phyloP scores from a whole-genome alignment of 306 rosid genomes.

The Cucurbita maxima region DNA sequence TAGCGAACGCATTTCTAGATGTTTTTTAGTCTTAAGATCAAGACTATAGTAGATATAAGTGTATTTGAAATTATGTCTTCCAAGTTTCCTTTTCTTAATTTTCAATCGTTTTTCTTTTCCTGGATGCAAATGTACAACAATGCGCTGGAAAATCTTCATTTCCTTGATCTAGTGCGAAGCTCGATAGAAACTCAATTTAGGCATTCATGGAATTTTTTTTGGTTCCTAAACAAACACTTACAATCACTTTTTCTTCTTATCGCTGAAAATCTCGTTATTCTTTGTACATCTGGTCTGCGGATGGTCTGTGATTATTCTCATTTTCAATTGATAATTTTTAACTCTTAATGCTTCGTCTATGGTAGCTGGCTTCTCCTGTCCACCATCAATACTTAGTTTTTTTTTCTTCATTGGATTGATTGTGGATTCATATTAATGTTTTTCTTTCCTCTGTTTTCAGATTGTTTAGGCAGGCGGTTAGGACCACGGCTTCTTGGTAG shows the following conservation, averaged over 20 bases:
- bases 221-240: not conserved
- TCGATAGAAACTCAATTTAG: not conserved
- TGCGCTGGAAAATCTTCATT: not conserved
- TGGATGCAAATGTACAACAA: not conserved
- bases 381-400: not conserved
- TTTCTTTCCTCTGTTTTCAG: constrained; percentile 34
- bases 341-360: not conserved
- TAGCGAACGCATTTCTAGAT: not conserved
- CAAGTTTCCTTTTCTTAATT: not conserved
- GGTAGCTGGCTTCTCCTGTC: not conserved
- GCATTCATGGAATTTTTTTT: not conserved
- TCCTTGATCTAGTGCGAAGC: not conserved
- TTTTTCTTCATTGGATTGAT: not conserved
- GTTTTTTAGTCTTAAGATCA: not conserved
- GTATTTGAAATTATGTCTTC: not conserved
- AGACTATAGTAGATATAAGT: not conserved
- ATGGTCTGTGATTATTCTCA: not conserved
- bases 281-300: not conserved
- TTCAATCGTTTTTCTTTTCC: not conserved
- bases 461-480: constrained; percentile 94
- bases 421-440: constrained; percentile 3
- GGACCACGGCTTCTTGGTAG: constrained; percentile 96
- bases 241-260: not conserved
- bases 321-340: not conserved
- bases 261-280: not conserved